phyloP scores from a whole-genome alignment of 1,139 yeast species.

The Taphrina pruni region DNA sequence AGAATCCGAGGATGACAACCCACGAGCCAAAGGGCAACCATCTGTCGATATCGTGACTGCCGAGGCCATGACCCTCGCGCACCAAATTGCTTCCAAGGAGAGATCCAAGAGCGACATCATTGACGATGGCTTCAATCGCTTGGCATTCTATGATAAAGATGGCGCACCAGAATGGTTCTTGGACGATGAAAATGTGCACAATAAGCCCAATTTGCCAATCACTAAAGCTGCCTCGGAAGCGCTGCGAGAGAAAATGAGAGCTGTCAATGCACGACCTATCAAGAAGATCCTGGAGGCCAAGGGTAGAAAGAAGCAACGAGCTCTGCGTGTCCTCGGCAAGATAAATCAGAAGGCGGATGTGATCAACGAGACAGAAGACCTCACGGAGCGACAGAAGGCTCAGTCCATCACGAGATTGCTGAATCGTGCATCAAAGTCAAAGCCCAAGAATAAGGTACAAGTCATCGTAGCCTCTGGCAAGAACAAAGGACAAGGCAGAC shows the following conservation, averaged over 20 bases:
- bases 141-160: constrained; percentile 87
- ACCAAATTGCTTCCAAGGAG: constrained; percentile 73
- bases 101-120: constrained; percentile 74
- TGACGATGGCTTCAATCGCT: constrained; percentile 89
- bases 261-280: constrained; percentile 94
- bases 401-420: constrained; percentile 87
- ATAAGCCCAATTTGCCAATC: constrained; percentile 84
- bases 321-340: constrained; percentile 83
- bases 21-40: constrained; percentile 52
- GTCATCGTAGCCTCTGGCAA: constrained; percentile 88
- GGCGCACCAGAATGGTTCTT: constrained; percentile 94
- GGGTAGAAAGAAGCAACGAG: constrained; percentile 95
- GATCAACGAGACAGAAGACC: constrained; percentile 84
- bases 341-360: constrained; percentile 91
- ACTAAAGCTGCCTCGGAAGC: constrained; percentile 97
- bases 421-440: constrained; percentile 73
- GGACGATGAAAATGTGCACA: constrained; percentile 87
- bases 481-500: constrained; percentile 92
- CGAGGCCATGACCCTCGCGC: constrained; percentile 98
- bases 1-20: constrained; percentile 60
- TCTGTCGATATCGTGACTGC: constrained; percentile 86
- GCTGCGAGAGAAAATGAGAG: constrained; percentile 83
- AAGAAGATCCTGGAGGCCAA: constrained; percentile 97
- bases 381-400: constrained; percentile 91
- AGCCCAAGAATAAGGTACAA: constrained; percentile 79